A percentile compares a stretch with the other conserved stretches of the same genome.
phyloP scores from a whole-genome alignment of 75 land plant species.

The Sequoiadendron giganteum region DNA sequence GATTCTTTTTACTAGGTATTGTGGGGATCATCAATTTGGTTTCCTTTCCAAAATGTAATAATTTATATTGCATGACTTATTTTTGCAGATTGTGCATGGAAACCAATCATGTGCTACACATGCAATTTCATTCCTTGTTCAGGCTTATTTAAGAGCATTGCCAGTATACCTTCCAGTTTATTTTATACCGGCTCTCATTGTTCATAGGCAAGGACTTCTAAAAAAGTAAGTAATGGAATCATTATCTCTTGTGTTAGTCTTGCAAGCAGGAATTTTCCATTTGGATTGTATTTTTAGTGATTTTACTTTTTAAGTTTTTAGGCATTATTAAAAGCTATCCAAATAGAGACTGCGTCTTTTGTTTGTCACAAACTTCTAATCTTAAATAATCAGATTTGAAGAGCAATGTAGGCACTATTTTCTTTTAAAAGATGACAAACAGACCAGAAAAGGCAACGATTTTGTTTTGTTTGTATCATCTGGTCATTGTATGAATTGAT shows the following conservation, averaged over 20 bases:
- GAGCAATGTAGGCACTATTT: neutral
- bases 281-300: neutral
- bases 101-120: conserved; percentile 77
- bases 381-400: neutral
- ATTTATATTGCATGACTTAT: neutral
- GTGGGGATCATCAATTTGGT: neutral
- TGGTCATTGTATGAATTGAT: neutral
- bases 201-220: conserved; percentile 82
- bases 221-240: conserved; percentile 40
- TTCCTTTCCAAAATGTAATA: neutral
- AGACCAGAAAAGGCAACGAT: neutral
- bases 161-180: conserved; percentile 96
- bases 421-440: neutral
- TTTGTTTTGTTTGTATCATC: neutral
- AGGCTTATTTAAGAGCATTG: conserved; percentile 80
- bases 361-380: neutral
- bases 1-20: neutral
- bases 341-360: neutral
- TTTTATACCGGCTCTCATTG: conserved; percentile 90
- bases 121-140: conserved; percentile 59
- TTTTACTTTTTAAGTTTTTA: neutral
- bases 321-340: neutral
- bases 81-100: conserved; percentile 86
- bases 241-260: conserved; percentile 1
- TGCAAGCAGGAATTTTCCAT: neutral